Percentiles rank a stretch among this genome's conserved stretches.
Evolutionary conservation across 1,284 basidiomycete genomes (phyloP).

Genomic region (Sphaerobolus stellatus): DNA sequence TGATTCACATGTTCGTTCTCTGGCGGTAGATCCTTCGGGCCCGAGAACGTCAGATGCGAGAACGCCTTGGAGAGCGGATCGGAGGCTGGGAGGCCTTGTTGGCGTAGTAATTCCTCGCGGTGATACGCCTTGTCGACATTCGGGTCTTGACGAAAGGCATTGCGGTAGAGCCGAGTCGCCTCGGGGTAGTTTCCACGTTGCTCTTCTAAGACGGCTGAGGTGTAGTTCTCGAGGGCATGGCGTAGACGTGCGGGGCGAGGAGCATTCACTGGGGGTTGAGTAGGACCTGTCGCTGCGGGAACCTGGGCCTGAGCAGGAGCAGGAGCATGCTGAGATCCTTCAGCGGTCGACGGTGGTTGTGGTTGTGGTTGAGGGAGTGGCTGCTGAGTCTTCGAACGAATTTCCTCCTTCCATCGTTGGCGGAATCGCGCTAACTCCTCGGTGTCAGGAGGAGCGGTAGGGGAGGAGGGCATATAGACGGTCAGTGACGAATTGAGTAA

Average conservation of each 20-base stretch:
- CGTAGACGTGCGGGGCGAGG: conserved; percentile 1
- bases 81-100: not conserved
- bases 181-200: conserved; percentile 71
- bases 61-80: too few species aligned
- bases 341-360: too few species aligned
- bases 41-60: too few species aligned
- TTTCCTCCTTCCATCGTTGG: conserved; percentile 72
- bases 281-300: not conserved
- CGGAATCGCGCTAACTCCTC: conserved; percentile 67
- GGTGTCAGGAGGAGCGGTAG: conserved; percentile 28
- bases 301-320: not conserved
- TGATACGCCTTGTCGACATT: conserved; percentile 66
- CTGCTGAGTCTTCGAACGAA: too few species aligned
- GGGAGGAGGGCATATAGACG: not conserved
- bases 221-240: conserved; percentile 64
- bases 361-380: too few species aligned
- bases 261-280: not conserved
- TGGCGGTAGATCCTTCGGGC: too few species aligned
- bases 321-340: not conserved
- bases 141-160: conserved; percentile 73
- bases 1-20: too few species aligned
- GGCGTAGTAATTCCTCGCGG: conserved; percentile 47
- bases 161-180: conserved; percentile 72
- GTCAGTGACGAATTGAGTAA: not conserved
- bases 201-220: conserved; percentile 69